phyloP scores from a whole-genome alignment of 2,329 filamentous ascomycete species.

The Fusarium gaditjirri region DNA sequence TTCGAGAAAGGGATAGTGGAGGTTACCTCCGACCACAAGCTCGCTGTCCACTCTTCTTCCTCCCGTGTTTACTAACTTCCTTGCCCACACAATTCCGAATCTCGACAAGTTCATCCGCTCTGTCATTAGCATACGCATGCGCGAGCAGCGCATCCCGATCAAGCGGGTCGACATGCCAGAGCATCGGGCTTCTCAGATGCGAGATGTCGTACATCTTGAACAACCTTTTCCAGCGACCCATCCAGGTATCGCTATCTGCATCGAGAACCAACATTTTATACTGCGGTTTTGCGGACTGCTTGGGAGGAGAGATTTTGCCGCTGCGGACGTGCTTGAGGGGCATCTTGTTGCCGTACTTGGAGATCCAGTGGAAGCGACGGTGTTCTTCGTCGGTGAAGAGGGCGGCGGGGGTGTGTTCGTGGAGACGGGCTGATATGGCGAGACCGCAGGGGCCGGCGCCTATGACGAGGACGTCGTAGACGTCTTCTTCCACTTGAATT shows the following conservation, averaged over 20 bases:
- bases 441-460: conserved; percentile 81
- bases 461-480: conserved; percentile 76
- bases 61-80: conserved; percentile 82
- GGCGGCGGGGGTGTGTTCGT: conserved; percentile 78
- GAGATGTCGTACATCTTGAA: conserved; percentile 77
- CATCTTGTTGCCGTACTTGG: conserved; percentile 70
- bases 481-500: conserved; percentile 43
- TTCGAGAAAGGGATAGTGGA: rapidly evolving
- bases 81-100: conserved; percentile 81
- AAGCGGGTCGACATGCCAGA: conserved; percentile 82
- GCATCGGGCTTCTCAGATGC: conserved; percentile 81
- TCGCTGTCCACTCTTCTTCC: conserved; percentile 65
- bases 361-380: conserved; percentile 82
- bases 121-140: conserved; percentile 69
- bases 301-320: conserved; percentile 43
- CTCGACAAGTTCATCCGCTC: conserved; percentile 74
- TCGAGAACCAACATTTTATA: conserved; percentile 73
- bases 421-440: conserved; percentile 76
- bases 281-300: conserved; percentile 32
- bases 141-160: conserved; percentile 79
- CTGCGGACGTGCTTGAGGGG: conserved; percentile 61
- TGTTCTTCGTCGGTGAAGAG: conserved; percentile 88
- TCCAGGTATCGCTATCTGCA: conserved; percentile 70
- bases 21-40: conserved; percentile 56
- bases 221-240: conserved; percentile 75